Base-by-base conservation (phyloP, 2,329 filamentous ascomycete genomes). In the Uncinocarpus reesii region DNA sequence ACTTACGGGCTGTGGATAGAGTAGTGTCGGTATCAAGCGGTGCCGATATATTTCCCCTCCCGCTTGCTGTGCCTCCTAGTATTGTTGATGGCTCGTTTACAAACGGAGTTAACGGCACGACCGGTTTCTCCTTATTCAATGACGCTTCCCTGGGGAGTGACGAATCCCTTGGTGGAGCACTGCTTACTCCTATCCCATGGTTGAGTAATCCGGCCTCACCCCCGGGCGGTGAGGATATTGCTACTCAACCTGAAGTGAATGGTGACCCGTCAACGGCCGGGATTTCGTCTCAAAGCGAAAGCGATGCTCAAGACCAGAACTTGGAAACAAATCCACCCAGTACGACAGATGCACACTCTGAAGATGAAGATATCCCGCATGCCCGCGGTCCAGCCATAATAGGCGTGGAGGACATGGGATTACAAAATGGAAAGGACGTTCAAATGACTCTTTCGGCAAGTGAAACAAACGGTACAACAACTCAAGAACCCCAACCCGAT, bases 171-270 rank as follows among this genome's bases (percentile, higher is more conserved):
- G 90, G 90, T 18, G 92, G 92, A 5, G 92, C 92, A 0, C 73
- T 95, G 15, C 73, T 98, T 42, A 96, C 90, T 1, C 92, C 90
- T 0, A 96, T 98, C 49, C 86, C 89, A 0, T 98, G 92, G 92
- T 71, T 96, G 43, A 73, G 60, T 50, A 63, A 66, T 56, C 31
- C 38, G n/a, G 29, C 26, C 18, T 26, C 26, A 6, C 31, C 36
- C 6, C 48, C 52, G 6, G 48, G 54, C 8, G 58, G 60, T 29
- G 53, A 56, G 49, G 49, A 52, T 45, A 51, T 53, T 47, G 55
- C 44, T 49, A 3, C 24, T n/a, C 41, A 49, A 8, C 32, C 32
- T 45, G 48, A 15, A 41, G 62, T 51, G 48, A 59, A 41, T 34
- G 31, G 36, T 35, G 41, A 46, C 20, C 16, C 29, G 18, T 54